phyloP scores from a whole-genome alignment of 2,329 filamentous ascomycete genomes.

The Clonostachys solani region DNA sequence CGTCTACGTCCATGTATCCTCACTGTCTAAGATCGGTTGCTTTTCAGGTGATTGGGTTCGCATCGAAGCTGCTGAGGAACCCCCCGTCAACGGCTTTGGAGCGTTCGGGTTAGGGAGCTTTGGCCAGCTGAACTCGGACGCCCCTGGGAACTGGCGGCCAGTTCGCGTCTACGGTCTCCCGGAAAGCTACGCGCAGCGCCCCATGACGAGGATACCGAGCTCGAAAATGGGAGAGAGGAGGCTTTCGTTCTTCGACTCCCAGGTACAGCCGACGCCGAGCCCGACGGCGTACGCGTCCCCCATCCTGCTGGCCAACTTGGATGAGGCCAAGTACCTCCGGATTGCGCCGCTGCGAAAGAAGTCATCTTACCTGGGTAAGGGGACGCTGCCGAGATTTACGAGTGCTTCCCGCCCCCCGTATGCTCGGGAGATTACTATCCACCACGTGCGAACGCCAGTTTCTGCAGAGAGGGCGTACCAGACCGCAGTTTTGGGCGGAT shows the following conservation, averaged over 20 bases:
- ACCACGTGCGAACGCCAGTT: conserved; percentile 84
- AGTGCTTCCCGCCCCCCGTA: conserved; percentile 52
- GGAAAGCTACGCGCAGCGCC: conserved; percentile 62
- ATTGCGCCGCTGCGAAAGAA: conserved; percentile 64
- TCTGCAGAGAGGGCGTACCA: conserved; percentile 84
- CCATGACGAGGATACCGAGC: conserved; percentile 56
- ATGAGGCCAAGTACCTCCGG: conserved; percentile 72
- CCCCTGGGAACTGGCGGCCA: conserved; percentile 66
- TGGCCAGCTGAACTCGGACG: conserved; percentile 44
- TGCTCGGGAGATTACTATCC: conserved; percentile 74
- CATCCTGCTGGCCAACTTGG: conserved; percentile 80
- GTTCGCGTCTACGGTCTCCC: conserved; percentile 87
- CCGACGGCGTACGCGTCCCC: conserved; percentile 76
- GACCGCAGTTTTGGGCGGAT: conserved; percentile 76
- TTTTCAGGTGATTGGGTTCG: conserved; percentile 98
- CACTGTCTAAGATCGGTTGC: conserved; percentile 84
- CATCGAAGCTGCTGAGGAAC: conserved; percentile 72
- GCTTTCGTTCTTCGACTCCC: conserved; percentile 63
- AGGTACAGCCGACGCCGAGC: conserved; percentile 55
- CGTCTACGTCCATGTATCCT: conserved; percentile 84
- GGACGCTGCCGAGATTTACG: conserved; percentile 51
- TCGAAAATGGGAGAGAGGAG: conserved; percentile 46
- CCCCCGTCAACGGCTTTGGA: conserved; percentile 62
- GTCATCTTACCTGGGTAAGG: conserved; percentile 40
- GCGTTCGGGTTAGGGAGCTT: conserved; percentile 66